These are phyloP conservation scores for Talaromyces atroroseus DNA, from an alignment of 2,329 filamentous ascomycete genomes.

Conservation along the genomic window DNA sequence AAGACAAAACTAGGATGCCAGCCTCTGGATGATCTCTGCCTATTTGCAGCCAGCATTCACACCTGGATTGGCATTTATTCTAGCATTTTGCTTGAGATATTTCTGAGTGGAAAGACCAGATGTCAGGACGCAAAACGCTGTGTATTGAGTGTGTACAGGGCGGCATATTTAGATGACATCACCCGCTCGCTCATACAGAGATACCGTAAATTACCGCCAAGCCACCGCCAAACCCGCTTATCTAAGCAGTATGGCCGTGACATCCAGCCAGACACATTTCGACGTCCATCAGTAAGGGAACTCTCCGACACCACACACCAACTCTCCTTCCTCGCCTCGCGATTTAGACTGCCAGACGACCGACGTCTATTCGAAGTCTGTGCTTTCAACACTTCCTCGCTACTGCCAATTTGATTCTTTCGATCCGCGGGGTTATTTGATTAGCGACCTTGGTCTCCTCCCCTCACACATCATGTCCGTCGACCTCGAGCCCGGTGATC, in stretches of 20 bases:
- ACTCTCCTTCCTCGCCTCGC: neutral
- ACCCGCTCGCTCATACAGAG: conserved; percentile 2
- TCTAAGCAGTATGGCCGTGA: conserved; percentile 4
- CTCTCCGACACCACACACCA: neutral
- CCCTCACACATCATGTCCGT: conserved; percentile 68
- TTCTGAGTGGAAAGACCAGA: neutral
- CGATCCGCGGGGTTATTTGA: neutral
- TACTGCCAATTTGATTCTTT: neutral
- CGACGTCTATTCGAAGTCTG: neutral
- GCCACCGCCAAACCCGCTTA: conserved; percentile 7
- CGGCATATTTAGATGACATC: conserved; percentile 8
- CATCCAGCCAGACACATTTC: conserved; percentile 6
- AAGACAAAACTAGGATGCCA: neutral
- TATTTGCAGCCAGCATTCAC: neutral
- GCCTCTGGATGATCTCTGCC: neutral
- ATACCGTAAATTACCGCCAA: conserved; percentile 7
- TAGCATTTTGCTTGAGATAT: neutral
- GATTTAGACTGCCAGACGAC: neutral
- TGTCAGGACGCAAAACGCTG: no score
- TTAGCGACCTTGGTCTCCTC: conserved; percentile 18
- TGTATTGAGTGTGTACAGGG: neutral
- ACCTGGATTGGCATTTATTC: no score
- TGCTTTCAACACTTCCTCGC: neutral
- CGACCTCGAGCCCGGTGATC: conserved; percentile 84
- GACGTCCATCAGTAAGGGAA: conserved; percentile 2